Evolutionary conservation across 441 rosid genomes (phyloP), one percentile per base, ranked within the genome.

Genomic region (Macaranga tanarius): DNA sequence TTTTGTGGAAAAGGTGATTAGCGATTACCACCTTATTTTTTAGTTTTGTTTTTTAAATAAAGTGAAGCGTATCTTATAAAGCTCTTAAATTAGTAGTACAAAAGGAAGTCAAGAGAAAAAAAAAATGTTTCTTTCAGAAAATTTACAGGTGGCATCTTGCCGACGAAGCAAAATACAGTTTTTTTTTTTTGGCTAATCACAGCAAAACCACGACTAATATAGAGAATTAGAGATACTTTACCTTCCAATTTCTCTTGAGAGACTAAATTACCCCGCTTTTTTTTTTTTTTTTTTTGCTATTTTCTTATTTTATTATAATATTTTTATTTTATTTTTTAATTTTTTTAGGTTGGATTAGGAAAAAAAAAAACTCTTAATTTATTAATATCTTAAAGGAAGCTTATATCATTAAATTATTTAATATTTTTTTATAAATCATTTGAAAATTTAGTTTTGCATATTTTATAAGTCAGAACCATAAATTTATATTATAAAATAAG

Each of bases 101-200:
- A 26, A 6, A 50, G n/a, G 0, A 15, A 34, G 38, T 34, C 7
- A 34, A 34, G 0, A 34, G 6, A 20, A 67, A 3, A 12, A 67
- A 5, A 67, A 28, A n/a, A 5, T 6, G 20, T 16, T 28, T 3
- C 2, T 25, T 28, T 3, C 2, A 40, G 28, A 15, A 56, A 38
- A 56, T 20, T 69, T 55, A 22, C 62, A 55, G 62, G 71, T 55
- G 34, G 72, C 72, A 22, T 69, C 62, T 69, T 22, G 71, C 71
- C 72, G 38, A 69, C 38, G 62, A 56, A 55, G 38, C 62, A 8
- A 13, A 26, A 26, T 7, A 38, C 70, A 52, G 28, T 52, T 51
- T 25, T 59, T 19, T 28, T 34, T 34, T 34, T 34, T 34, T 4
- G 22, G 22, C 72, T 42, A 58, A 42, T 58, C 22, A 69, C 44